Conservation (phyloP, 2,329 filamentous ascomycete genomes). For the Ceratocystis albifundus region DNA sequence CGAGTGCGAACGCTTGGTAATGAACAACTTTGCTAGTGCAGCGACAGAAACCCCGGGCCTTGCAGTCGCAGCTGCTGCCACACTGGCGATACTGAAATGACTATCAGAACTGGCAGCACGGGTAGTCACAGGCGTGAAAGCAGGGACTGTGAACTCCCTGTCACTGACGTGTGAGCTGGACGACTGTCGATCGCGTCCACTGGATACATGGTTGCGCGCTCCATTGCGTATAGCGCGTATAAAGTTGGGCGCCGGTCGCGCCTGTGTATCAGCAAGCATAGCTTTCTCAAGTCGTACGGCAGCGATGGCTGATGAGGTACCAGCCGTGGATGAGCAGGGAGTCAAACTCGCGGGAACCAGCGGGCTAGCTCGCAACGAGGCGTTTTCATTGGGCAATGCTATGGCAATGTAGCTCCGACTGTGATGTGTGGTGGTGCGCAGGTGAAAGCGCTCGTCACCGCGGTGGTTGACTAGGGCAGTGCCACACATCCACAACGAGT, state of each 20-base stretch:
- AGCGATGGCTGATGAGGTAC: background rate
- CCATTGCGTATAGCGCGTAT: background rate
- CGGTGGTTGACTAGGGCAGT: background rate
- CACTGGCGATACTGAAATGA: background rate
- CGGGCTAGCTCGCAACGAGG: background rate
- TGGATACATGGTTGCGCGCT: background rate
- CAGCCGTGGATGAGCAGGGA: background rate
- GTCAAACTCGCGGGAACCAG: background rate
- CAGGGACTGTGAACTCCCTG: background rate
- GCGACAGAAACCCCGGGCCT: background rate
- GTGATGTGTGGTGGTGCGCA: background rate
- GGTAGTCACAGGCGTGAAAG: background rate
- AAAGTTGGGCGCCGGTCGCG: background rate
- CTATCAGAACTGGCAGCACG: background rate
- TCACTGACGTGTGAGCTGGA: background rate
- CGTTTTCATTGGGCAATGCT: background rate
- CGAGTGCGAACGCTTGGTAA: too few species aligned
- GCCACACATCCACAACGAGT: background rate
- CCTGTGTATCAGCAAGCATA: background rate
- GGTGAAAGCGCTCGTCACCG: constrained; percentile 1
- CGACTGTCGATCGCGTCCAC: background rate
- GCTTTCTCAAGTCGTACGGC: background rate
- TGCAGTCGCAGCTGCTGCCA: background rate
- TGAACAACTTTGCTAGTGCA: background rate
- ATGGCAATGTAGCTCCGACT: background rate